Evolutionary conservation across 2,329 filamentous ascomycete species (phyloP).

Genomic region (Ophiocordyceps australis): DNA sequence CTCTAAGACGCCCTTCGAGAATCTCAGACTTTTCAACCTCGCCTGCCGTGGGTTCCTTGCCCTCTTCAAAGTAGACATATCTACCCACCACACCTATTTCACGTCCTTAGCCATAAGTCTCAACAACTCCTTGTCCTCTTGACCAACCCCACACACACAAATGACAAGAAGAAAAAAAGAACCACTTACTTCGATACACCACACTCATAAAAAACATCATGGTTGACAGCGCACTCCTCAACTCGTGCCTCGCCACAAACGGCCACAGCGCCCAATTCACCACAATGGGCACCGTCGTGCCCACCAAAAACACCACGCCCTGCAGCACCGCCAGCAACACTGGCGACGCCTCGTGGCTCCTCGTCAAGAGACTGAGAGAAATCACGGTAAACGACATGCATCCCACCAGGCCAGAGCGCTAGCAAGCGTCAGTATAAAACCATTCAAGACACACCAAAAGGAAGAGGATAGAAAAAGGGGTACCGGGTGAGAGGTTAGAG

Average conservation of each 20-base stretch:
- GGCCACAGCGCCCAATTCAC: conserved; percentile 44
- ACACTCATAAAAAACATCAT: conserved; percentile 41
- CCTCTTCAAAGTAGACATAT: conserved; percentile 40
- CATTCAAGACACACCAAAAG: no score
- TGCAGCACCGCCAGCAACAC: conserved; percentile 23
- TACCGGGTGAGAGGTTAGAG: conserved; percentile 33
- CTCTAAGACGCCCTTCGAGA: conserved; percentile 38
- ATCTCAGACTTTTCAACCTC: conserved; percentile 35
- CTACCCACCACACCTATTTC: conserved; percentile 26
- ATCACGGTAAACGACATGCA: conserved; percentile 38
- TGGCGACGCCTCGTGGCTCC: conserved; percentile 13
- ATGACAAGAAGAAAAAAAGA: neutral
- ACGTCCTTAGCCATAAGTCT: neutral
- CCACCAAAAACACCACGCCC: conserved; percentile 31
- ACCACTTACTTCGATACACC: conserved; percentile 28
- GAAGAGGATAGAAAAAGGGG: no score
- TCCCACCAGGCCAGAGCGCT: conserved; percentile 37
- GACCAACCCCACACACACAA: no score
- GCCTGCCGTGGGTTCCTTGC: conserved; percentile 28
- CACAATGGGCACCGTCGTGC: conserved; percentile 31
- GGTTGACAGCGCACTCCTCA: conserved; percentile 32
- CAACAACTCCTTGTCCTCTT: neutral
- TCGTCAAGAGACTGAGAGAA: conserved; percentile 22
- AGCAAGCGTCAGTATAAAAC: no score
- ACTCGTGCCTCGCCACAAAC: conserved; percentile 39